Evolutionary conservation across 148 eudicot species (phyloP), one percentile per base, ranked within the genome.

Genomic region (Rhododendron mucronatum): DNA sequence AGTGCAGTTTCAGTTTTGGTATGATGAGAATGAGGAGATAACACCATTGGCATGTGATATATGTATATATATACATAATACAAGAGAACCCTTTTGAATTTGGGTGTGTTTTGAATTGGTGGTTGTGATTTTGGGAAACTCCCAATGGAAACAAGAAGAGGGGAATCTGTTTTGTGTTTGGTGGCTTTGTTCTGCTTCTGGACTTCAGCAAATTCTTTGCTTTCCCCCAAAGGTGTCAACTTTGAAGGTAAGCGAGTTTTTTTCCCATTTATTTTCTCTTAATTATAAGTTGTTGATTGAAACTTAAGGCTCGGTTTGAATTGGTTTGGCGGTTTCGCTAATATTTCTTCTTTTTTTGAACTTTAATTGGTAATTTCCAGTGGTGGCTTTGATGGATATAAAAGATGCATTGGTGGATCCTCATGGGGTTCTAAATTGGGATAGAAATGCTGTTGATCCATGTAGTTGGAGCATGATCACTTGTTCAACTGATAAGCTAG

Each of bases 401-500:
- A 95, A 87, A 87, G 85, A 83, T 8, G 84, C 89, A 50, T 65
- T 96, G 87, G 79, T 75, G 83, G 98, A 96, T 88, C 98, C 97
- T 86, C 97, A 91, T 89, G 92, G 91, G 87, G 93, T 93, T 90
- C 95, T 96, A 82, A 93, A 88, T 85, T 96, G 99, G 99, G 99
- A 96, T 91, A 89, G 50, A 63, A 89, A 91, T 91, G 91, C 99
- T 74, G 99, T 93, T 83, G 99, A 96, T 96, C 98, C 99, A 79
- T 96, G 99, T 90, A 93, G 98, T 86, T 97, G 98, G 98, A 83
- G 93, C 82, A 93, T 97, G 98, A 92, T 97, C 84, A 85, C 95
- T 85, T 96, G 99, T 85, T 89, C 94, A 14, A 3, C 86, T 44
- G 95, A 93, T 67, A 87, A 87, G 73, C 86, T 88, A 23, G 99